Conservation (phyloP, 805 yeast genomes). For the Lipomyces kockii region DNA sequence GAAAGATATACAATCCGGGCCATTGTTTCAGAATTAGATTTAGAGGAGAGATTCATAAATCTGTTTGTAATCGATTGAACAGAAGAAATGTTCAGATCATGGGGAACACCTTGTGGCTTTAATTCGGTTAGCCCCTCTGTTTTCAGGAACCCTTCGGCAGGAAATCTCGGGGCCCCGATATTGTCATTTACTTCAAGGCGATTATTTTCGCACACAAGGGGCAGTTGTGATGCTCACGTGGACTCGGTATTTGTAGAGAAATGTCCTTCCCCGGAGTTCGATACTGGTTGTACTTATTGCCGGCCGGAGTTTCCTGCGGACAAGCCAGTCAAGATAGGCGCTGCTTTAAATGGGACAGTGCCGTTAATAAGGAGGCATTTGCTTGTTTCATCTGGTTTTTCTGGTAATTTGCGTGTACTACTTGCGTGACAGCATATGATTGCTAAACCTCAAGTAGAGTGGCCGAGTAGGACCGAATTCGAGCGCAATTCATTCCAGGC, state of each 20-base stretch:
- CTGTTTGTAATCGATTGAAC: no score
- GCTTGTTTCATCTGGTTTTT: constrained; percentile 55
- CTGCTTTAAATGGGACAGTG: constrained; percentile 54
- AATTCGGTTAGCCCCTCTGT: neutral
- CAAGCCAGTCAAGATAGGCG: constrained; percentile 50
- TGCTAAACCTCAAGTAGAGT: constrained; percentile 33
- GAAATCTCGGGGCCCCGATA: neutral
- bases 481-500: constrained; percentile 20
- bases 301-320: constrained; percentile 51
- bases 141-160: neutral
- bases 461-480: constrained; percentile 55
- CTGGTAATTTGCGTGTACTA: constrained; percentile 33
- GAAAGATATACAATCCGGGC: neutral
- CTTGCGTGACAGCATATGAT: neutral
- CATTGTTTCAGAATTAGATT: neutral
- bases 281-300: constrained; percentile 70
- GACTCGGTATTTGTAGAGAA: constrained; percentile 29
- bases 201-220: neutral
- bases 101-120: neutral
- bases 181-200: neutral
- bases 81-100: neutral
- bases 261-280: constrained; percentile 59
- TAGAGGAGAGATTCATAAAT: neutral
- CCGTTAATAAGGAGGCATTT: constrained; percentile 61
- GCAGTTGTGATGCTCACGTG: neutral